Base-by-base conservation (phyloP, 129 eudicot species). In the Lonicera japonica region DNA sequence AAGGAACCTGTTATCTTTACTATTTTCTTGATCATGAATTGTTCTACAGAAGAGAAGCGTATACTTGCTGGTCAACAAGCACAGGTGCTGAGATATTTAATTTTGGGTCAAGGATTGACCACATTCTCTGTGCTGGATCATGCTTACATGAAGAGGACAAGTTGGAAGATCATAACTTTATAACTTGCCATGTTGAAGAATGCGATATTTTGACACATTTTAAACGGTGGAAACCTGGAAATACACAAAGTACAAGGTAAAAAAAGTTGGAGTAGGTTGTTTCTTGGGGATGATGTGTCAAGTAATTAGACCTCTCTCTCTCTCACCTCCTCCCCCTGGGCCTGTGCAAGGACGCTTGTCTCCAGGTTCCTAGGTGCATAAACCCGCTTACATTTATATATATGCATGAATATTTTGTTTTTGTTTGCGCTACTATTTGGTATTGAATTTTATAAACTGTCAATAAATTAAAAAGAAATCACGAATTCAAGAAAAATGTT, bases 101-200 rank as follows among this genome's bases (percentile, higher is more conserved):
- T 67, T 92, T 54, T 68, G 99, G 99, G 29, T 70, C 95, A 62
- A 84, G 99, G 69, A 92, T 92, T 80, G 99, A 92, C 70, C 99
- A 85, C 75, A 85, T 92, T 65, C 70, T 92, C 70, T 64, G 75
- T 64, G 78, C 85, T 79, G 95, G 96, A 15, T 67, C 79, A 64
- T 92, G 99, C 78, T 74, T 92, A 53, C 99, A 92, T 69, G 69
- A 67, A 75, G 67, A 70, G 40, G 54, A 67, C 52, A 80, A 66
- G 57, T 70, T 50, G 18, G 77, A 70, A 45, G 83, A 83, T 34
- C 99, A 92, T 69, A 67, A 74, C 79, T 81, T 92, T 25, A 58
- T 88, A 17, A 58, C 86, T 29, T 92, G 99, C 80, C 95, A 92
- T 80, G 95, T 92, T 71, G 54, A 75, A 63, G 96, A 92, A 47